These are phyloP conservation scores for Mikania micrantha DNA, from an alignment of 129 eudicot genomes.

Conservation along the genomic window DNA sequence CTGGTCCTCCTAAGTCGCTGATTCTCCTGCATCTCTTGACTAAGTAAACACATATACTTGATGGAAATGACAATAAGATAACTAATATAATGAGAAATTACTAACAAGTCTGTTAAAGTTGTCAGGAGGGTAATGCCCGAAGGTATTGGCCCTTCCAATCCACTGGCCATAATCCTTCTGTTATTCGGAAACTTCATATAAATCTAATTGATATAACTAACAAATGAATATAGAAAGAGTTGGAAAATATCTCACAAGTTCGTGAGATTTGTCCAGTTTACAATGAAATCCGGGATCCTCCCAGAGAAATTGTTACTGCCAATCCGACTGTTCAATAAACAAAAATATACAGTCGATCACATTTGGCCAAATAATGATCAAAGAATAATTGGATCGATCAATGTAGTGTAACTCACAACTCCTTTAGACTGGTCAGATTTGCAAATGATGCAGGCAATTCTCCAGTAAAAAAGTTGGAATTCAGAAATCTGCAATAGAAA, in stretches of 20 bases:
- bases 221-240: background rate
- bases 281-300: conserved; percentile 54
- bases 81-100: background rate
- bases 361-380: background rate
- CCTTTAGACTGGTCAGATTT: conserved; percentile 37
- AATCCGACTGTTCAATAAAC: conserved; percentile 32
- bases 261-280: conserved; percentile 37
- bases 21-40: conserved; percentile 46
- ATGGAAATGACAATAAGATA: conserved; percentile 30
- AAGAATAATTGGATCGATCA: background rate
- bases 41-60: background rate
- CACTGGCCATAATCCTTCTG: conserved; percentile 67
- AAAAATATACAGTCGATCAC: background rate
- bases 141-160: conserved; percentile 71
- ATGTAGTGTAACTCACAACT: conserved; percentile 42
- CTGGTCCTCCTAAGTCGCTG: conserved; percentile 55
- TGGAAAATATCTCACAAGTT: conserved; percentile 32
- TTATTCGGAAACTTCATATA: conserved; percentile 36
- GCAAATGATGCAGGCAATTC: conserved; percentile 53
- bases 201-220: background rate
- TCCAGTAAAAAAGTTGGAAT: conserved; percentile 60
- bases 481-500: conserved; percentile 31
- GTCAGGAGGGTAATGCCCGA: conserved; percentile 47
- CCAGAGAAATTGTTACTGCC: conserved; percentile 50
- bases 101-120: conserved; percentile 52